Evolutionary conservation across 441 rosid species (phyloP).

Genomic region (Syzygium malaccense): DNA sequence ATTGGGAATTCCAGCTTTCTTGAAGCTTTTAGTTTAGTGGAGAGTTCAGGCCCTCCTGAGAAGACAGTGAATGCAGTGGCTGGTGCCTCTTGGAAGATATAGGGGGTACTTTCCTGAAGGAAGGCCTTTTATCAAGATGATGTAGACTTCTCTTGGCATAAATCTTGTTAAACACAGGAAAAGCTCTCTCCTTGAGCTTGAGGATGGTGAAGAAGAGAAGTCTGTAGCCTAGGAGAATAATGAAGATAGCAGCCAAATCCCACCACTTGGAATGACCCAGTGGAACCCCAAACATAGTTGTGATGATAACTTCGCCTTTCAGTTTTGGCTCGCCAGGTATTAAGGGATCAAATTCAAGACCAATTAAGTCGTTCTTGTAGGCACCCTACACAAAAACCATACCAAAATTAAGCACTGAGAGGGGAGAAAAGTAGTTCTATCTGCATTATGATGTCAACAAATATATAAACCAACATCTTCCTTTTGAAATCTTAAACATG

Average conservation of each 20-base stretch:
- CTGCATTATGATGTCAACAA: neutral
- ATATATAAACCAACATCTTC: neutral
- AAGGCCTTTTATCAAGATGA: slow-evolving; percentile 12
- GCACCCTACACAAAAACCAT: slow-evolving; percentile 18
- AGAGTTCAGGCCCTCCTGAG: slow-evolving; percentile 15
- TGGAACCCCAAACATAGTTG: slow-evolving; percentile 8
- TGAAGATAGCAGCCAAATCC: slow-evolving; percentile 21
- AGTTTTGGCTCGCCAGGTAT: slow-evolving; percentile 10
- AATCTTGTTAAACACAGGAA: slow-evolving; percentile 9
- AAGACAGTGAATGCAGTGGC: slow-evolving; percentile 5
- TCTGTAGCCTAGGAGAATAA: slow-evolving; percentile 4
- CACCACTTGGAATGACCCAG: slow-evolving; percentile 25
- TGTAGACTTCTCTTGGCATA: slow-evolving; percentile 3
- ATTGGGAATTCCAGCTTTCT: neutral
- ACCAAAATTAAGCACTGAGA: neutral
- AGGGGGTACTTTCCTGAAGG: neutral
- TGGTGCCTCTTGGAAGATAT: slow-evolving; percentile 7
- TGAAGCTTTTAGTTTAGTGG: slow-evolving; percentile 4
- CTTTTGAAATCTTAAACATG: neutral
- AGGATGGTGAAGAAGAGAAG: slow-evolving; percentile 12
- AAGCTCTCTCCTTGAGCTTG: slow-evolving; percentile 13
- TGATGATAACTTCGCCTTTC: slow-evolving; percentile 20
- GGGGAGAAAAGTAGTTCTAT: neutral
- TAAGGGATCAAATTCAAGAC: slow-evolving; percentile 29
- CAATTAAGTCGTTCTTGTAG: slow-evolving; percentile 26